Evolutionary conservation across 2,329 filamentous ascomycete genomes (phyloP), one percentile per base, ranked within the genome.

Genomic region (Cytospora mali): DNA sequence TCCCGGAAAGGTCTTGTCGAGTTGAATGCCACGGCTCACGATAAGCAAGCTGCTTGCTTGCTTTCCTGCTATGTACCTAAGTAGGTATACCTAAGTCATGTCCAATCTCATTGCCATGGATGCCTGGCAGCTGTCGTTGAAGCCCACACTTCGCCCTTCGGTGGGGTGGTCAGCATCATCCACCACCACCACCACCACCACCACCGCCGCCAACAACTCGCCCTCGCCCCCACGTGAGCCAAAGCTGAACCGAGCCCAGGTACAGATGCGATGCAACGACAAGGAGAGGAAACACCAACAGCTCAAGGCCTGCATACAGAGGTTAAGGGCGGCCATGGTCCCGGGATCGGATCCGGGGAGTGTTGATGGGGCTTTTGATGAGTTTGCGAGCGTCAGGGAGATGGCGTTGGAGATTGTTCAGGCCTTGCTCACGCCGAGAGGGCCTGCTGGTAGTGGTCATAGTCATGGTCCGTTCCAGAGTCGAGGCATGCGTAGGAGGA

Each of bases 351-450:
- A 60, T 16, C 54, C 66, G 2, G 67, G 71, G 25, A 65, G 69
- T 35, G 75, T 81, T 18, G 81, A 82, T 61, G 71, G 73, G 3
- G 76, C 76, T 6, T 82, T 77, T 67, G 76, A 78, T 27, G 74
- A 79, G 7, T 82, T 81, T 53, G 67, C 68, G 58, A 81, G 76
- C 65, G 66, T 78, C 54, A 76, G 72, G 59, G 76, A 79, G 1
- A 73, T 73, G 58, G 78, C 77, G 61, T 62, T 74, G n/a, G 70
- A 70, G 1, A 68, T 80, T n/a, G 81, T 79, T 57, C 71, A 72
- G 55, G 70, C 71, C 16, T 31, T 58, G 39, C 13, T 48, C 18
- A 29, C 39, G 42, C 23, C 23, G 72, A 81, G 23, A 10, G n/a
- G n/a, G 13, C 13, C 68, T 80, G 9, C 72, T 75, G 4, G 79